These are phyloP conservation scores for Eucalyptus guilfoylei DNA, from an alignment of 345 rosid genomes.

Conservation along the genomic window DNA sequence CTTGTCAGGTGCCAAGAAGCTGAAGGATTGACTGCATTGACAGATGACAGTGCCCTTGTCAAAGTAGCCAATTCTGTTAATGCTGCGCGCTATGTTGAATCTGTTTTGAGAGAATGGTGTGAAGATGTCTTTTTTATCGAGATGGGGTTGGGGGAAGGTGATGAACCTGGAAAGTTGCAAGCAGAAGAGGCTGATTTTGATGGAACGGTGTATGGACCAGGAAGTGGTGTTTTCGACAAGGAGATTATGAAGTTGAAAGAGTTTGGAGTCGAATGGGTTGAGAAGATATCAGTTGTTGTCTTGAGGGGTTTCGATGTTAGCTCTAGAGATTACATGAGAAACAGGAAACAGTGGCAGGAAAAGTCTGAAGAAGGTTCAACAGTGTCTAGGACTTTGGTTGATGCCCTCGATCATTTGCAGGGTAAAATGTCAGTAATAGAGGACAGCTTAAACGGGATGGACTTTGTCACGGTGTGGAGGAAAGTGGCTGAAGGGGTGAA, in stretches of 20 bases:
- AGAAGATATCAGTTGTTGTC: constrained; percentile 59
- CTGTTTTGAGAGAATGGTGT: constrained; percentile 68
- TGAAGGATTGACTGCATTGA: constrained; percentile 85
- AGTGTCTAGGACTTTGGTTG: constrained; percentile 53
- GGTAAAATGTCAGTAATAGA: constrained; percentile 53
- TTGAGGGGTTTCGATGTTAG: constrained; percentile 76
- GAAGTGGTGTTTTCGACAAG: constrained; percentile 37
- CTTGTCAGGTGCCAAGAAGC: constrained; percentile 87
- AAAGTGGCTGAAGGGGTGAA: constrained; percentile 69
- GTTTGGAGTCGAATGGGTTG: constrained; percentile 71
- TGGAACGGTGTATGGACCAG: constrained; percentile 3
- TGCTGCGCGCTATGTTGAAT: constrained; percentile 55
- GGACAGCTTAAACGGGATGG: constrained; percentile 45
- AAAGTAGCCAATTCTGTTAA: constrained; percentile 69
- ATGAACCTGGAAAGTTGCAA: constrained; percentile 17
- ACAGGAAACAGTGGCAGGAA: constrained; percentile 81
- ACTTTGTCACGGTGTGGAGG: constrained; percentile 69
- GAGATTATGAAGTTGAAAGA: constrained; percentile 48
- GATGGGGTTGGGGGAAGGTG: constrained; percentile 33
- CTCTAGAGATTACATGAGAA: constrained; percentile 67
- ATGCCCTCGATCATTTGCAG: constrained; percentile 67
- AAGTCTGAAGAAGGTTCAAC: constrained; percentile 58
- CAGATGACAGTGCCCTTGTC: constrained; percentile 64
- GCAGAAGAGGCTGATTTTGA: neutral
- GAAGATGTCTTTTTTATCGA: constrained; percentile 87